These are phyloP conservation scores for Leccinum subfulvum DNA, from an alignment of 1,284 basidiomycete species.

Conservation along the genomic window DNA sequence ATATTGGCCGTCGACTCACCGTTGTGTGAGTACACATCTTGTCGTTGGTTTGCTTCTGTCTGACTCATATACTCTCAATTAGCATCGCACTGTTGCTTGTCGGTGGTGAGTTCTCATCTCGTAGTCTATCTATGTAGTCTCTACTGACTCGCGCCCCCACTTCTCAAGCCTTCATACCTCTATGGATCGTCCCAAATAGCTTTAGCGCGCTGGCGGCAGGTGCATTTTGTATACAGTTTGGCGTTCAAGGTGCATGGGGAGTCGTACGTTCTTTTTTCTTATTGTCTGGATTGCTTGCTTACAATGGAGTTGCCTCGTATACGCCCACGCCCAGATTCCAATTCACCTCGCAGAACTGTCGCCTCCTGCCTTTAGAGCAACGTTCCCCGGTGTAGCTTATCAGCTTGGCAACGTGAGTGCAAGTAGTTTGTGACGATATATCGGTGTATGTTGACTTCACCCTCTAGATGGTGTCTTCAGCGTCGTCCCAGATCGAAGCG, in stretches of 20 bases:
- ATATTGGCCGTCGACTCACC: slow-evolving; percentile 84
- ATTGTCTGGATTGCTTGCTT: slow-evolving; percentile 6
- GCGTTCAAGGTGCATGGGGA: slow-evolving; percentile 84
- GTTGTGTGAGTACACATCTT: slow-evolving; percentile 55
- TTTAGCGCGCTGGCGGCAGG: slow-evolving; percentile 72
- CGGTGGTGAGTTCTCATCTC: slow-evolving; percentile 34
- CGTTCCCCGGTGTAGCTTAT: slow-evolving; percentile 90
- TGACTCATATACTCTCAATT: slow-evolving; percentile 2
- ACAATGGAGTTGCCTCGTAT: neutral
- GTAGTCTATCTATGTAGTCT: neutral
- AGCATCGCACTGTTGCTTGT: slow-evolving; percentile 58
- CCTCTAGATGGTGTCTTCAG: slow-evolving; percentile 80
- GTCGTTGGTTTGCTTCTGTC: neutral
- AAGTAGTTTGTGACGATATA: neutral
- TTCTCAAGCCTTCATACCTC: slow-evolving; percentile 62
- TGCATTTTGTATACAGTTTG: slow-evolving; percentile 84
- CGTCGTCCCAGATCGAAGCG: slow-evolving; percentile 90
- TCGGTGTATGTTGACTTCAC: neutral
- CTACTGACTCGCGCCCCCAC: neutral
- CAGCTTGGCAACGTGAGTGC: slow-evolving; percentile 70
- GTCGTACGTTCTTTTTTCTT: slow-evolving; percentile 47
- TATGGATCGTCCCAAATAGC: slow-evolving; percentile 79
- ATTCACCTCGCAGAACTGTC: slow-evolving; percentile 88
- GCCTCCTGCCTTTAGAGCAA: slow-evolving; percentile 89
- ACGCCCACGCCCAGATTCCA: slow-evolving; percentile 54